Base-by-base conservation (phyloP, 2,329 filamentous ascomycete genomes). In the Aspergillus ibericus region DNA sequence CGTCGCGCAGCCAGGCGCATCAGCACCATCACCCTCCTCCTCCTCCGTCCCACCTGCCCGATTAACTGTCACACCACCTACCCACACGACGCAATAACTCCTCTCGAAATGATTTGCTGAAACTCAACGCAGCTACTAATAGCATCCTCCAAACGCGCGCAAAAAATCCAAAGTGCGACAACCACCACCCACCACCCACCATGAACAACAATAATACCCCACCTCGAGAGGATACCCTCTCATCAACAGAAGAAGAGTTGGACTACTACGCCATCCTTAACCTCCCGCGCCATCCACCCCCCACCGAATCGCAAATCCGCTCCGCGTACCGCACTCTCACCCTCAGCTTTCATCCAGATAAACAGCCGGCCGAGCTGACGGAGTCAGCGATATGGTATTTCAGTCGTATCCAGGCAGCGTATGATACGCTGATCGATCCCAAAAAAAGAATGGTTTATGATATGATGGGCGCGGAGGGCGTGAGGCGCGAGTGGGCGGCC, bases 331-430 rank as follows among this genome's bases (percentile, higher is more conserved):
- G 74, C 51, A 75, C 67, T 29, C 63, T 79, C 55, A 75, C 74
- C 8, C 70, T 78, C 22, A 77, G 73, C 61, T 79, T 80, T 56
- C 77, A 80, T 52, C 77, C 77, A 16, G 77, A 80, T 63, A 79
- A 79, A 61, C 77, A 80, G 55, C 77, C 77, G 4, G 51, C 68
- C 36, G 68, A 77, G 40, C 64, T 75, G 34, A 73, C 69, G 38
- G 70, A 75, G 16, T 69, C 71, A 0, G 77, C 77, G 7, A 63
- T 71, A 58, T 63, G 59, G 9, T 72, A 78, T n/a, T 79, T 77
- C 57, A 68, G 63, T 42, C 69, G 65, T 34, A 75, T 80, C 55
- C 70, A 70, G 18, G 69, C 71, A n/a, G 77, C 77, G 16, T 79
- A 79, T 56, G 74, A 77, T 56, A 74, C 74, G 5, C 70, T 80